Evolutionary conservation across 1,284 basidiomycete genomes (phyloP).

Genomic region (Apiotrichum veenhuisii): DNA sequence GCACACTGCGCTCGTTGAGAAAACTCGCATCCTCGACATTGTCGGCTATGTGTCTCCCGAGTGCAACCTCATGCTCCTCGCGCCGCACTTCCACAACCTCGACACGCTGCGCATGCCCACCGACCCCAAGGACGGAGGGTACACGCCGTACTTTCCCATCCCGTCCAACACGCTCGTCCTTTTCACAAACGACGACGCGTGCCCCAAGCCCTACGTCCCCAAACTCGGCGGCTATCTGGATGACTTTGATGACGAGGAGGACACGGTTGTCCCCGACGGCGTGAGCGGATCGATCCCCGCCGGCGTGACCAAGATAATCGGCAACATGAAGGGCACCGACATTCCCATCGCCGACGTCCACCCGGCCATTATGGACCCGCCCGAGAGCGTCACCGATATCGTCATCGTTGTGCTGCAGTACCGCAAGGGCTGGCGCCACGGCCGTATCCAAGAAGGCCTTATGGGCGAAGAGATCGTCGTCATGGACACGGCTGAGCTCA

Average conservation of each 20-base stretch:
- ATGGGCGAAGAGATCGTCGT: neutral
- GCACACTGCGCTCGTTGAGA: too few relatives aligned
- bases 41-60: neutral
- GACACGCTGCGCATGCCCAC: neutral
- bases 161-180: neutral
- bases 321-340: conserved; percentile 2
- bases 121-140: neutral
- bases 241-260: neutral
- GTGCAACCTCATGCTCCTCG: neutral
- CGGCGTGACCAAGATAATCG: neutral
- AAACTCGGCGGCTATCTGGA: neutral
- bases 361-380: neutral
- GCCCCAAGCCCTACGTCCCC: neutral
- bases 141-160: neutral
- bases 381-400: neutral
- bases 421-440: neutral
- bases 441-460: neutral
- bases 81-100: neutral
- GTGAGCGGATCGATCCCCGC: neutral
- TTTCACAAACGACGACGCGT: neutral
- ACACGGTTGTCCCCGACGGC: neutral
- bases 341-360: neutral
- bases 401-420: neutral
- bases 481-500: conserved; percentile 4
- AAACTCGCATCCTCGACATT: neutral